Base-by-base conservation (phyloP, 1,139 yeast species). In the Candida tropicalis region DNA sequence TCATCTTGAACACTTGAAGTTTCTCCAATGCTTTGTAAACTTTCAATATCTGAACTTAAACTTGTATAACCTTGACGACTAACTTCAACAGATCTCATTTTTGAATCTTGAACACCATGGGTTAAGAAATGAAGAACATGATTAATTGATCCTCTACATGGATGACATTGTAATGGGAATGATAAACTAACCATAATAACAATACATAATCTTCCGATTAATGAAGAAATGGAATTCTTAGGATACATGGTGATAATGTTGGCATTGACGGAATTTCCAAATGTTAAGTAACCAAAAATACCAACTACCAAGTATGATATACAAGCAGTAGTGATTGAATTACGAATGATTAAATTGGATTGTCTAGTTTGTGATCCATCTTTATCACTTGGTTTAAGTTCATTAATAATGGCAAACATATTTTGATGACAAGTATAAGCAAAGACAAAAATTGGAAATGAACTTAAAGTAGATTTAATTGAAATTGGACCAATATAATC, bases 341-440 rank as follows among this genome's bases (percentile, higher is more conserved):
- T 72, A 22, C 75, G 53, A 28, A 83, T 82, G 39, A 84, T 77
- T 42, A 64, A 66, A 55, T 78, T 79, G 41, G 84, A 72, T 51
- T 72, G 81, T 42, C 74, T 60, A 2, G 81, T 71, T 33, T 79
- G 74, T 41, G 77, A 74, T 41, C 84, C 83, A 32, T 51, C 57
- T 7, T 39, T 45, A 9, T 57, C 65, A 41, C 51, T 51, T 15
- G 63, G 65, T 43, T 56, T 49, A 42, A 66, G 56, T 65, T 93
- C 99, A 58, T 90, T 88, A 56, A 90, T 79, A 43, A 91, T 87
- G 8, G 96, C 84, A 63, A 87, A 91, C 83, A 93, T 86, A 59
- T 85, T 93, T 68, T 93, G 97, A 52, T 93, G 95, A 49, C 98
- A 95, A 0, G 98, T 91, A 63, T 82, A 95, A 3, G 98, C 98